Base-by-base conservation (phyloP, 2,329 filamentous ascomycete species). In the Aspergillus aculeatinus region DNA sequence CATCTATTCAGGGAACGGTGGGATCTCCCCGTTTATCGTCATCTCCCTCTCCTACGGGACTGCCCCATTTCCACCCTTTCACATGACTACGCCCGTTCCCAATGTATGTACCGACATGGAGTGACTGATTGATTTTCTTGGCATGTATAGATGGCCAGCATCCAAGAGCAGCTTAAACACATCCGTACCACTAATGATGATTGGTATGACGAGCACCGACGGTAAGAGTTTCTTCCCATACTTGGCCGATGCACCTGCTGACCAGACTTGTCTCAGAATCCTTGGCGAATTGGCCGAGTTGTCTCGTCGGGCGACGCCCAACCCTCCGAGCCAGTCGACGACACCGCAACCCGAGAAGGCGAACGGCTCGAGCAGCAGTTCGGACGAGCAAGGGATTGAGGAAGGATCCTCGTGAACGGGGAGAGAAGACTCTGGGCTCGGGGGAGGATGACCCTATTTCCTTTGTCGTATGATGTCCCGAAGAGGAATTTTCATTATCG, bases 1-100 rank as follows among this genome's bases (percentile, higher is more conserved):
- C 76, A 76, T 77, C 75, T 68, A 79, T 79, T 70, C 73, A 77
- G 74, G 76, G 77, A 78, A 79, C 76, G 77, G 77, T 79, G 77
- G 76, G 77, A 72, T 63, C 70, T 70, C 76, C 76, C 74, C 74
- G 71, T 75, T 73, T 75, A 63, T 68, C 68, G 61, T 68, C 69
- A 57, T 68, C 63, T 61, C 69, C 65, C 62, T 71, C 67, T 63
- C 51, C 23, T 47, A 44, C 44, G 51, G 64, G 68, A 61, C 65
- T 74, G 60, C 70, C 68, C 60, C 58, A 65, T 64, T 72, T 70
- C 62, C 68, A 70, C 64, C 68, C 68, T 57, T 73, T 71, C 62
- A 66, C 64, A 61, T 71, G 67, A 74, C 60, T 49, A 63, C 60
- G 60, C 65, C 61, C 65, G 59, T 68, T 68, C 65, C 64, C 61